Conservation (phyloP, 2,329 filamentous ascomycete genomes). For the Mollisiaceae sp. region DNA sequence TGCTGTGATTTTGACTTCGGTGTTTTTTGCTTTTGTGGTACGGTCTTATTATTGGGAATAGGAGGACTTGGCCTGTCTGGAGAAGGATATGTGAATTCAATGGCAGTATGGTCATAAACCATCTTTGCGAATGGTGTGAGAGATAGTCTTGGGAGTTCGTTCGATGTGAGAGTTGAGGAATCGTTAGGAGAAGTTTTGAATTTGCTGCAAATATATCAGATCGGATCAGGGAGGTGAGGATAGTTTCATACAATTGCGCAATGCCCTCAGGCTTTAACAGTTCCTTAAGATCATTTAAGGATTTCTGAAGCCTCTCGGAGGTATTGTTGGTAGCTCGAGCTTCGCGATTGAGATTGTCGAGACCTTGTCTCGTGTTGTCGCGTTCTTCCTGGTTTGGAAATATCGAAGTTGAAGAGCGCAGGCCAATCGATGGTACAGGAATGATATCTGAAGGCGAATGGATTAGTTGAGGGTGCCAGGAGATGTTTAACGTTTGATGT, state of each 20-base stretch:
- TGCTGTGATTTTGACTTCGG: constrained; percentile 28
- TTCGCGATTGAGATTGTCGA: constrained; percentile 75
- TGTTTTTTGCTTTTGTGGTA: constrained; percentile 28
- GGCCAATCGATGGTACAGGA: constrained; percentile 65
- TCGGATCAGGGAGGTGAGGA: constrained; percentile 27
- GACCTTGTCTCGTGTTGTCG: constrained; percentile 53
- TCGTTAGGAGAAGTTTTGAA: constrained; percentile 57
- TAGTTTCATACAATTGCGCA: constrained; percentile 56
- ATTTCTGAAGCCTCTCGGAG: constrained; percentile 71
- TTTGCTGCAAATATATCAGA: constrained; percentile 51
- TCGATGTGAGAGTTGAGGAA: constrained; percentile 18
- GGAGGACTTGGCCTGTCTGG: constrained; percentile 30
- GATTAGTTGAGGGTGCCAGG: constrained; percentile 26
- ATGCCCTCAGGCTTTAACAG: constrained; percentile 74
- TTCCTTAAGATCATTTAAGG: constrained; percentile 74
- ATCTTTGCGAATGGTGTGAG: constrained; percentile 42
- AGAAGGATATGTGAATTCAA: constrained; percentile 37
- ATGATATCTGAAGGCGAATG: constrained; percentile 60
- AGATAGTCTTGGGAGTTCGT: constrained; percentile 28
- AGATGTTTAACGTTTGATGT: background rate
- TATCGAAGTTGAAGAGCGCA: constrained; percentile 54
- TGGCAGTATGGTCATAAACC: constrained; percentile 40
- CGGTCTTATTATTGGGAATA: constrained; percentile 10
- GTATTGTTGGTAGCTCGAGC: constrained; percentile 61
- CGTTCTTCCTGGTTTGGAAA: constrained; percentile 60